Evolutionary conservation across 2,329 filamentous ascomycete genomes (phyloP), one percentile per base, ranked within the genome.

Genomic region (Didymosphaeria variabile): DNA sequence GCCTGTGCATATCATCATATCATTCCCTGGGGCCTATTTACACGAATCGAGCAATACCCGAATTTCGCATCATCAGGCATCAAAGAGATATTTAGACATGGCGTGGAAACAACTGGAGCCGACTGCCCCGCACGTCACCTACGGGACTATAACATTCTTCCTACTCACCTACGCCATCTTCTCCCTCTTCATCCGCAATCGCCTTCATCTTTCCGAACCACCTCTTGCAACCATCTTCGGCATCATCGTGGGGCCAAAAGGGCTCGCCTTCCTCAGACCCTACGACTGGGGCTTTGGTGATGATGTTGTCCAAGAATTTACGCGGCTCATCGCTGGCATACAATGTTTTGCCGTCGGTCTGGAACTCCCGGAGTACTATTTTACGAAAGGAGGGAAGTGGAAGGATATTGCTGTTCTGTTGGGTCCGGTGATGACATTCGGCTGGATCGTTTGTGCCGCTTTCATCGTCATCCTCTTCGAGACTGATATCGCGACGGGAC

Each of bases 401-500:
- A 83, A 78, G 56, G 85, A 82, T 34, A 68, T 86, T 5, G 74
- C 76, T 8, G 77, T 85, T 61, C 70, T 86, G 42, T 75, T 86
- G 1, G 83, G 83, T 0, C 83, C 83, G 0, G 82, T 85, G 55
- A 86, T 86, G 84, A 73, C 79, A 0, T 81, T 81, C 53, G 79
- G 82, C 50, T 83, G 81, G 81, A 64, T 83, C 23, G 75, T 84
- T 23, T 83, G 82, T 59, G 79, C 83, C 2, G 60, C 78, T 0
- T 82, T 86, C 62, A 79, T 84, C 19, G 76, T 75, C 40, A 63
- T 80, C 1, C 74, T 87, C 4, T 84, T 87, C 67, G 61, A 79
- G 5, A 82, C 79, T 0, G 77, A 80, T 51, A 66, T 82, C 32
- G 69, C 80, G 0, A 83, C 83, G 0, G 81, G 84, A 0, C 67